Conservation (phyloP, 176 grass and related monocot genomes). For the Oryza meyeriana region DNA sequence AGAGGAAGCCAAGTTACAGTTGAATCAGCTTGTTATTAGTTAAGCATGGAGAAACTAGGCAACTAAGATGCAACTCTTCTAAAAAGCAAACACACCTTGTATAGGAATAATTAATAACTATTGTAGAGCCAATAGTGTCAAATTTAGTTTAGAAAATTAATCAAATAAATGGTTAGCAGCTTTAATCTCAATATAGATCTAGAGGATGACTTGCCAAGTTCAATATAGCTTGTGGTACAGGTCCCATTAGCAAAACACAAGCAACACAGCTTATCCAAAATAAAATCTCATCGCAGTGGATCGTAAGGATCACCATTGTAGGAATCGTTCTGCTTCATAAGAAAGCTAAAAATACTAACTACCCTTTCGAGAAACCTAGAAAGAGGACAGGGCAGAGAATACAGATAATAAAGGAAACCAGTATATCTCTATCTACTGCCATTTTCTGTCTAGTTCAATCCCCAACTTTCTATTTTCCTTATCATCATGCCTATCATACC, state of each 20-base stretch:
- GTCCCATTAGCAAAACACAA: neutral
- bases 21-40: neutral
- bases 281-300: neutral
- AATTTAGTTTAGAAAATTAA: neutral
- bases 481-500: neutral
- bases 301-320: neutral
- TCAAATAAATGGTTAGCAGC: neutral
- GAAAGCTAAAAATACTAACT: neutral
- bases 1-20: neutral
- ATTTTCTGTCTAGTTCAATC: neutral
- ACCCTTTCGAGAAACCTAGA: neutral
- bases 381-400: neutral
- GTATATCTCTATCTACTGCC: neutral
- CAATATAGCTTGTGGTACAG: neutral
- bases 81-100: neutral
- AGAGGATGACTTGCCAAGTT: neutral
- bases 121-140: neutral
- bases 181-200: neutral
- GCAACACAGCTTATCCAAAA: neutral
- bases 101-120: neutral
- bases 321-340: neutral
- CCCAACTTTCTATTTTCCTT: neutral
- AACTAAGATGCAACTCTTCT: neutral
- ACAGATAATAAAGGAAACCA: neutral
- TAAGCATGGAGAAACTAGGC: neutral